Evolutionary conservation across 2,329 filamentous ascomycete species (phyloP).

Genomic region (Paecilomyces sp.): DNA sequence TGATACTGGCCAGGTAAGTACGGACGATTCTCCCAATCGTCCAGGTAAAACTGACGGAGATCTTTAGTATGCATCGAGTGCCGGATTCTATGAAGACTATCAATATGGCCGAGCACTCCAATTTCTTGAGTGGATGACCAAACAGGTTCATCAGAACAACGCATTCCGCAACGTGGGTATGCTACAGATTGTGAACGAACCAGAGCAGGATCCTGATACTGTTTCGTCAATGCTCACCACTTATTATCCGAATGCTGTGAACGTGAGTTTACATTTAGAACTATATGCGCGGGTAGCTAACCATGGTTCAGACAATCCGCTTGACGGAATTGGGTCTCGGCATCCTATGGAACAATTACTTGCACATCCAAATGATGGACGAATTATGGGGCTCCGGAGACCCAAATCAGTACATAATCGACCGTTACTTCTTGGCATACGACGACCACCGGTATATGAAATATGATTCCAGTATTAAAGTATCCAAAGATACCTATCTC

Average conservation of each 20-base stretch:
- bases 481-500: conserved; percentile 45
- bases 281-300: background rate
- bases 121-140: conserved; percentile 52
- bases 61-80: conserved; percentile 22
- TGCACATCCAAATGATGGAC: conserved; percentile 52
- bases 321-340: conserved; percentile 39
- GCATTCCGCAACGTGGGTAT: conserved; percentile 52
- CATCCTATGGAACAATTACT: conserved; percentile 34
- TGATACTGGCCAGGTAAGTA: conserved; percentile 39
- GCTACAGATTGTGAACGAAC: conserved; percentile 54
- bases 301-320: conserved; percentile 36
- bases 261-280: conserved; percentile 16
- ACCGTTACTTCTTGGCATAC: conserved; percentile 42
- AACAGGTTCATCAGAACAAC: conserved; percentile 42
- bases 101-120: conserved; percentile 50
- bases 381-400: conserved; percentile 51
- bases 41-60: background rate
- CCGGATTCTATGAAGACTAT: conserved; percentile 52
- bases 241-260: conserved; percentile 45
- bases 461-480: conserved; percentile 40
- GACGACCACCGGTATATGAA: conserved; percentile 57
- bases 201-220: conserved; percentile 32
- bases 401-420: conserved; percentile 40
- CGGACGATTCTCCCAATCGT: background rate
- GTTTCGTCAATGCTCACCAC: conserved; percentile 29